Conservation (phyloP, 1,284 basidiomycete species). For the Golubevia pallescens region DNA sequence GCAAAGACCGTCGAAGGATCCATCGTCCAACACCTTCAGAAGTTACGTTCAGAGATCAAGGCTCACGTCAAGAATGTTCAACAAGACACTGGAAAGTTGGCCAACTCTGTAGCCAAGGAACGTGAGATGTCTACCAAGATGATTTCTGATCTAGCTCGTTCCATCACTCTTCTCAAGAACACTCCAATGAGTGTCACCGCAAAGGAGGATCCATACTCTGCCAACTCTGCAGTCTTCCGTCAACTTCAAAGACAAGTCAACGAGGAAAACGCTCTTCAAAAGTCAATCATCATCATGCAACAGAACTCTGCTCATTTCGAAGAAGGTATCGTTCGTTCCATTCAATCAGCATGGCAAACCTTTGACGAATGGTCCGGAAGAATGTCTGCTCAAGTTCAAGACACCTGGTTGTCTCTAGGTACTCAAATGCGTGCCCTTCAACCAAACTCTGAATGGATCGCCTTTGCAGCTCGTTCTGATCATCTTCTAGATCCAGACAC, state of each 20-base stretch:
- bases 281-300: conserved; percentile 98
- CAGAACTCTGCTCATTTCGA: conserved; percentile 96
- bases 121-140: conserved; percentile 85
- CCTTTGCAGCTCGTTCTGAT: conserved; percentile 90
- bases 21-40: conserved; percentile 96
- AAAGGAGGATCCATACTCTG: conserved; percentile 81
- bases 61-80: conserved; percentile 99
- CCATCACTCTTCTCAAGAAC: conserved; percentile 90
- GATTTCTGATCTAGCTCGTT: conserved; percentile 85
- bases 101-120: conserved; percentile 89
- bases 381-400: conserved; percentile 79
- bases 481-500: conserved; percentile 97
- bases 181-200: conserved; percentile 85
- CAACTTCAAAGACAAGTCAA: conserved; percentile 89
- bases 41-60: conserved; percentile 91
- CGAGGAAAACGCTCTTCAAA: conserved; percentile 97
- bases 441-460: conserved; percentile 94
- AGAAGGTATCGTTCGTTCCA: conserved; percentile 90
- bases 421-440: conserved; percentile 81
- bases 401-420: conserved; percentile 79
- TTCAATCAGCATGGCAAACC: conserved; percentile 96
- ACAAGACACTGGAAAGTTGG: conserved; percentile 95
- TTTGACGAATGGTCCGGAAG: conserved; percentile 93
- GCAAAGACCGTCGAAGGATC: conserved; percentile 95
- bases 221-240: conserved; percentile 80